phyloP scores from a whole-genome alignment of 768 basidiomycete species.

The Tricholomella constricta region DNA sequence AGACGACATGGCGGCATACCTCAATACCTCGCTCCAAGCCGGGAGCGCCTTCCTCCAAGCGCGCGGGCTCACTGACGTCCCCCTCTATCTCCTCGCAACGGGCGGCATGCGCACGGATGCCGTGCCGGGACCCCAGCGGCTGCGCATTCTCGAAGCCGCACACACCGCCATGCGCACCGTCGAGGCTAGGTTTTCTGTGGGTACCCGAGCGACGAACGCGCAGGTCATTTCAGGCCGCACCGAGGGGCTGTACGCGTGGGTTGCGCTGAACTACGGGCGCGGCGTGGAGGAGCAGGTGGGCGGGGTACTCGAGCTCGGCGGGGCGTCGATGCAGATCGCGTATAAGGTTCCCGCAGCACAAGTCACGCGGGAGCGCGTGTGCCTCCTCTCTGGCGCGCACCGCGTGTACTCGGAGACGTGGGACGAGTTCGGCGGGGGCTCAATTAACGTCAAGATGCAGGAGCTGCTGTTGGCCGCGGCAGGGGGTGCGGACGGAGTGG shows the following conservation, averaged over 20 bases:
- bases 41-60: neutral
- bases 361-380: constrained; percentile 3
- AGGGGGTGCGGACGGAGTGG: neutral
- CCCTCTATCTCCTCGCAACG: constrained; percentile 13
- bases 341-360: constrained; percentile 9
- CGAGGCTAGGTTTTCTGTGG: neutral
- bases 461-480: constrained; percentile 2
- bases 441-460: neutral
- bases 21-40: constrained; percentile 3
- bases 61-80: constrained; percentile 1
- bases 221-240: constrained; percentile 11
- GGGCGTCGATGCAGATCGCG: constrained; percentile 16
- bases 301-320: constrained; percentile 12
- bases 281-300: constrained; percentile 7
- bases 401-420: constrained; percentile 10
- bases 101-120: constrained; percentile 10
- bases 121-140: neutral
- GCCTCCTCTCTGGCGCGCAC: constrained; percentile 11
- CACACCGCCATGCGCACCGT: neutral
- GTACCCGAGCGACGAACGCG: neutral
- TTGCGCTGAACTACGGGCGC: constrained; percentile 12
- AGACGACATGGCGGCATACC: constrained; percentile 4
- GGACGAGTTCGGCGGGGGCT: constrained; percentile 14
- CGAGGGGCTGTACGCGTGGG: constrained; percentile 14
- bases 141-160: neutral